These are phyloP conservation scores for Urochloa ruziziensis DNA, from an alignment of 176 grass and related monocot genomes.

Conservation along the genomic window DNA sequence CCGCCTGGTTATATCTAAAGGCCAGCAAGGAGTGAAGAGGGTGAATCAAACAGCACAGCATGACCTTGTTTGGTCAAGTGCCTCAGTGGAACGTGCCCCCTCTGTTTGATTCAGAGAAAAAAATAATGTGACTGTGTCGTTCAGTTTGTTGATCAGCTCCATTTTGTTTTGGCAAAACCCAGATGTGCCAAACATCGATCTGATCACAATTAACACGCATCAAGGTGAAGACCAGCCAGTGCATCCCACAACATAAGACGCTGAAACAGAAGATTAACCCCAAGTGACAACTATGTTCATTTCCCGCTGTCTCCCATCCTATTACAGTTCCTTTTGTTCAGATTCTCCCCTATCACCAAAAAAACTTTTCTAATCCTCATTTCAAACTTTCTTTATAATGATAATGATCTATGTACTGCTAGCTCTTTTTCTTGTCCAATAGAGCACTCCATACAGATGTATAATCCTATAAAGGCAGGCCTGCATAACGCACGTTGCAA, in stretches of 20 bases:
- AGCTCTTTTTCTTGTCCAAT: background rate
- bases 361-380: background rate
- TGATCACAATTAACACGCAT: background rate
- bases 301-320: conserved; percentile 2
- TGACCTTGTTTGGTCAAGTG: background rate
- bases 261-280: background rate
- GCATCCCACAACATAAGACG: background rate
- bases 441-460: background rate
- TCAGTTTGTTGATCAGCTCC: background rate
- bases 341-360: no score
- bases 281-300: background rate
- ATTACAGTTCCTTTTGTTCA: background rate
- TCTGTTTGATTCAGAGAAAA: background rate
- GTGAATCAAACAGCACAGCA: background rate
- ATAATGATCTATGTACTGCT: background rate
- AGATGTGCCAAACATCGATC: background rate
- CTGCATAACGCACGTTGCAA: no score
- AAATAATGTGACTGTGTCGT: background rate
- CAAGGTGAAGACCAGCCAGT: background rate
- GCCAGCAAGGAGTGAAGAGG: background rate
- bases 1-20: conserved; percentile 11
- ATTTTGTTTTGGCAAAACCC: no score
- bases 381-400: background rate
- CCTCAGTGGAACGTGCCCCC: background rate
- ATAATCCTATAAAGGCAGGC: no score